Evolutionary conservation across 2,329 filamentous ascomycete species (phyloP).

Genomic region (Colletotrichum sojae): DNA sequence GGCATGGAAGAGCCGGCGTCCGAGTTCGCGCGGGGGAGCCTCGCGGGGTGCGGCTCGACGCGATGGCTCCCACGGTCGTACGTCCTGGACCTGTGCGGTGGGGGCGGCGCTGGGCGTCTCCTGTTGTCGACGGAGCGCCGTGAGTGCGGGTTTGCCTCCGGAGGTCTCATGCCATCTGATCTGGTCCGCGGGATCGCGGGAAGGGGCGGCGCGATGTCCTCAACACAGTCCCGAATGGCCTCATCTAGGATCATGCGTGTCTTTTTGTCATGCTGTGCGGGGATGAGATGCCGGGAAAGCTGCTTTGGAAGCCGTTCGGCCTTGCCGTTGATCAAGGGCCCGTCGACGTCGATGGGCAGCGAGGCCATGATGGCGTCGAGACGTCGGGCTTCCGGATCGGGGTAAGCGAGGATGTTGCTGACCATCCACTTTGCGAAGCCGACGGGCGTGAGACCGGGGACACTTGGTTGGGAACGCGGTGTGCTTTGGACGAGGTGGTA

Average conservation of each 20-base stretch:
- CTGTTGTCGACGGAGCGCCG: slow-evolving; percentile 9
- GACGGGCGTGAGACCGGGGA: slow-evolving; percentile 76
- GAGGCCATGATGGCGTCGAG: slow-evolving; percentile 77
- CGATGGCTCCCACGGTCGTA: slow-evolving; percentile 18
- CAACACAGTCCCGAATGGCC: slow-evolving; percentile 66
- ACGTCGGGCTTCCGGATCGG: slow-evolving; percentile 80
- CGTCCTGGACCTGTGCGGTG: slow-evolving; percentile 5
- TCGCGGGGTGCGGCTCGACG: slow-evolving; percentile 5
- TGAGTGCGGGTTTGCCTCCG: slow-evolving; percentile 22
- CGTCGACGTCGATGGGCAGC: slow-evolving; percentile 74
- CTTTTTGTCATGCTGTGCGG: slow-evolving; percentile 68
- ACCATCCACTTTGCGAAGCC: slow-evolving; percentile 82
- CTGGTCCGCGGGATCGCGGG: slow-evolving; percentile 17
- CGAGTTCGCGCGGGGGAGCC: slow-evolving; percentile 27
- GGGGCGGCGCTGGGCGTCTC: slow-evolving; percentile 2
- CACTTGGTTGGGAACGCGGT: slow-evolving; percentile 65
- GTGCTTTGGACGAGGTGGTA: slow-evolving; percentile 76
- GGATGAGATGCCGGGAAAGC: slow-evolving; percentile 81
- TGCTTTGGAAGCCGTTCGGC: slow-evolving; percentile 85
- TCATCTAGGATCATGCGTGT: slow-evolving; percentile 73
- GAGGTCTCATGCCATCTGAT: not conserved
- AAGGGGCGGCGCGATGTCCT: slow-evolving; percentile 36
- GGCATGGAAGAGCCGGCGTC: slow-evolving; percentile 19
- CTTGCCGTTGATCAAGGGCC: slow-evolving; percentile 68
- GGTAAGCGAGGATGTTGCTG: slow-evolving; percentile 80